Percentiles rank a stretch among this genome's conserved stretches.
Evolutionary conservation across 2,329 filamentous ascomycete species (phyloP).

Genomic region (Trichoderma sp.): DNA sequence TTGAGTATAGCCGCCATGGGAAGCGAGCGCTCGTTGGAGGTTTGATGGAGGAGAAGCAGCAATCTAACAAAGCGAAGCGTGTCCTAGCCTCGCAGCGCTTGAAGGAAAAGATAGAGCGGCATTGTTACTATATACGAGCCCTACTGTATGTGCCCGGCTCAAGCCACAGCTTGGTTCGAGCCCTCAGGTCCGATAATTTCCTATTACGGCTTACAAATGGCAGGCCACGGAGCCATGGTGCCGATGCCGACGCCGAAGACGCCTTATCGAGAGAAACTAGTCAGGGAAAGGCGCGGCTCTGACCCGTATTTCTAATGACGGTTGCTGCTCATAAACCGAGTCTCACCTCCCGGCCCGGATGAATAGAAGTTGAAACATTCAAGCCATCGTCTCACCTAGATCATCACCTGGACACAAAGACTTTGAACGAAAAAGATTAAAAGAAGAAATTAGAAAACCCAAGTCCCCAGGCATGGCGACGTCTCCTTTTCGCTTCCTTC

Average conservation of each 20-base stretch:
- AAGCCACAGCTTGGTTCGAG: background rate
- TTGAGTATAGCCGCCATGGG: background rate
- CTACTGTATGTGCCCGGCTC: constrained; percentile 2
- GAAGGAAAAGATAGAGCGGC: background rate
- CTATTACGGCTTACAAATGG: constrained; percentile 22
- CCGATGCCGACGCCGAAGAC: constrained; percentile 7
- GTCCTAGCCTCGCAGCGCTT: background rate
- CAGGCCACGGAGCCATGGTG: background rate
- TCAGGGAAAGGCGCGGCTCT: background rate
- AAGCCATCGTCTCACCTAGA: background rate
- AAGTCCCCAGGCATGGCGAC: background rate
- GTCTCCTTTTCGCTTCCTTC: constrained; percentile 11
- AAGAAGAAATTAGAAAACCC: background rate
- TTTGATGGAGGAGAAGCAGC: background rate
- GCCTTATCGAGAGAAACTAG: constrained; percentile 1
- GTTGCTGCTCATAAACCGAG: background rate
- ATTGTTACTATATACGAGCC: background rate
- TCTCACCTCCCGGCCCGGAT: background rate
- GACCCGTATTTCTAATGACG: background rate
- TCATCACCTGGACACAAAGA: background rate
- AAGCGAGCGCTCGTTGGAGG: background rate
- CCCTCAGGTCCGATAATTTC: constrained; percentile 13
- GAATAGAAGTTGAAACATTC: background rate
- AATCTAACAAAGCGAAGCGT: background rate
- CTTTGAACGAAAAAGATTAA: background rate